Evolutionary conservation across 2,329 filamentous ascomycete genomes (phyloP).

Genomic region (Metarhizium rileyi): DNA sequence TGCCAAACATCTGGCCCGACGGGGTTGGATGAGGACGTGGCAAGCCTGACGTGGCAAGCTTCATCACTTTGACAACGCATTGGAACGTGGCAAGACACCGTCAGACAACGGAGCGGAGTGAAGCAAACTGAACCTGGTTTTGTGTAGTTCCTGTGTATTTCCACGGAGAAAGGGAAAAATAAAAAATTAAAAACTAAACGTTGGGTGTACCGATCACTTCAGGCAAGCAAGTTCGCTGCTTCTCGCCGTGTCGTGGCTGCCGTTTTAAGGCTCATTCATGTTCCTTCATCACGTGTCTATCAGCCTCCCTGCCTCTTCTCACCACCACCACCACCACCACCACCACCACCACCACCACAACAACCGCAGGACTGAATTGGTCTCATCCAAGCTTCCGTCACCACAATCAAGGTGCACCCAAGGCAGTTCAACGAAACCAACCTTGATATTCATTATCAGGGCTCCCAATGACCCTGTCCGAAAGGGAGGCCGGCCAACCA

Average conservation of each 20-base stretch:
- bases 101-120: background rate
- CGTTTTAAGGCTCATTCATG: background rate
- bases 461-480: background rate
- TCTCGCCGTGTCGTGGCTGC: background rate
- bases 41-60: too few relatives aligned
- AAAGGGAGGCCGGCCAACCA: background rate
- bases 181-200: background rate
- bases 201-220: too few relatives aligned
- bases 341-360: background rate
- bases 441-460: background rate
- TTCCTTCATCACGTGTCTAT: slow-evolving; percentile 1
- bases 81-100: background rate
- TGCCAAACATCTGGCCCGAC: too few relatives aligned
- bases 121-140: background rate
- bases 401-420: background rate
- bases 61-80: too few relatives aligned
- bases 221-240: background rate
- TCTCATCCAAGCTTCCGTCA: background rate
- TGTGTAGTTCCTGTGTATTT: background rate
- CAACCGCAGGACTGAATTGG: background rate
- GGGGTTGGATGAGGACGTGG: too few relatives aligned
- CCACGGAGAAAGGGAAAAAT: background rate
- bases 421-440: background rate
- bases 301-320: background rate
- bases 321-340: too few relatives aligned